These are phyloP conservation scores for Grosmannia huntii DNA, from an alignment of 2,329 filamentous ascomycete species.

Conservation along the genomic window DNA sequence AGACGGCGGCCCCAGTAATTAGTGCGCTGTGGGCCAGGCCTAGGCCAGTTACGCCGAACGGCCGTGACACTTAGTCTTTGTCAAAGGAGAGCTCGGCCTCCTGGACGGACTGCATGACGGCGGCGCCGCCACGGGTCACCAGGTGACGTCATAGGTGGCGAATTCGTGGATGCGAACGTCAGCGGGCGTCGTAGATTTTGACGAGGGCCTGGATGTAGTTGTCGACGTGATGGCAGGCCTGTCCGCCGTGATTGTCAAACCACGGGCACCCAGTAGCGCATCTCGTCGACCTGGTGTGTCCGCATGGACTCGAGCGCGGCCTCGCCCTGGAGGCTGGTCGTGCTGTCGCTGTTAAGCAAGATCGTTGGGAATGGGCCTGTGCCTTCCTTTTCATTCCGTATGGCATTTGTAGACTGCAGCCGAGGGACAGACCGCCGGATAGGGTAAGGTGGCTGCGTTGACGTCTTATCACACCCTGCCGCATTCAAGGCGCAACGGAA, in stretches of 20 bases:
- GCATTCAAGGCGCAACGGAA: too few relatives aligned
- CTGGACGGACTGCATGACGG: constrained; percentile 21
- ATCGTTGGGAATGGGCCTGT: too few relatives aligned
- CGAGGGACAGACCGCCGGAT: too few relatives aligned
- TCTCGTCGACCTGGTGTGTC: constrained; percentile 19
- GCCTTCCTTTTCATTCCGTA: too few relatives aligned
- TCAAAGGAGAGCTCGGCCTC: constrained; percentile 21
- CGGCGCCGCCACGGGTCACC: constrained; percentile 20
- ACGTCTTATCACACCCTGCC: too few relatives aligned
- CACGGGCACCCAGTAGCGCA: constrained; percentile 23
- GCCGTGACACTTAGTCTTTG: constrained; percentile 16
- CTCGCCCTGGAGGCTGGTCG: constrained; percentile 18
- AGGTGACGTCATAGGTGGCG: constrained; percentile 19
- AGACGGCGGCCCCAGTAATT: neutral
- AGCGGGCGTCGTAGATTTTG: constrained; percentile 8
- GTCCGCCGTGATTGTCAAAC: constrained; percentile 25
- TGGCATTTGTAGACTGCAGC: too few relatives aligned
- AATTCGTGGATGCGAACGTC: constrained; percentile 13
- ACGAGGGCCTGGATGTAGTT: constrained; percentile 24
- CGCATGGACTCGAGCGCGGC: constrained; percentile 22
- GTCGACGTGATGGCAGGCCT: constrained; percentile 29
- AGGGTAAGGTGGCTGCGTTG: too few relatives aligned
- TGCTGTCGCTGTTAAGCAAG: too few relatives aligned
- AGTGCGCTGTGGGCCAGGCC: neutral
- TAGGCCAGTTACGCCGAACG: constrained; percentile 10